phyloP scores from a whole-genome alignment of 148 eudicot genomes.

The Vaccinium corymbosum region DNA sequence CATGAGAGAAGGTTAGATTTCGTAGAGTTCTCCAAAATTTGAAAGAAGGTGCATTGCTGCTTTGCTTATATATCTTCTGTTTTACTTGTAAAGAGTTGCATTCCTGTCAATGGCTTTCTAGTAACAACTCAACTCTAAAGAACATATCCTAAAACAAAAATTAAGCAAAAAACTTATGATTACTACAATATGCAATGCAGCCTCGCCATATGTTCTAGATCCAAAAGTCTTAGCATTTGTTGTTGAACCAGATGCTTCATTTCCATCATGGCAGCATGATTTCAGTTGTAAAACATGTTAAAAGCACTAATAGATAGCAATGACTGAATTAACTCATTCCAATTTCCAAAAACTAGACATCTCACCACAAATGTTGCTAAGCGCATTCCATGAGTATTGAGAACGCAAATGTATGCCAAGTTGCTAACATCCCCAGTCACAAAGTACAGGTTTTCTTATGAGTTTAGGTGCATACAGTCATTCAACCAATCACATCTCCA shows the following conservation, averaged over 20 bases:
- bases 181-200: too few relatives aligned
- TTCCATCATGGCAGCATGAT: not conserved
- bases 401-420: not conserved
- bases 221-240: not conserved
- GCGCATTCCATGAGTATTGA: not conserved
- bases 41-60: too few relatives aligned
- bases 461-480: not conserved
- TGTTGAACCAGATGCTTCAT: not conserved
- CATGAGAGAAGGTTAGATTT: too few relatives aligned
- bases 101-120: too few relatives aligned
- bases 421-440: not conserved
- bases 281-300: not conserved
- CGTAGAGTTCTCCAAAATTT: too few relatives aligned
- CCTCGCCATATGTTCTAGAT: too few relatives aligned
- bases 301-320: not conserved
- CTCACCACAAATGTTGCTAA: not conserved
- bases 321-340: not conserved
- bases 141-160: too few relatives aligned
- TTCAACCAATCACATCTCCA: not conserved
- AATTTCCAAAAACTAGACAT: not conserved
- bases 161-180: too few relatives aligned
- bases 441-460: not conserved
- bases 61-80: too few relatives aligned
- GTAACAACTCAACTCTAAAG: too few relatives aligned
- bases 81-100: too few relatives aligned